Evolutionary conservation across 2,329 filamentous ascomycete species (phyloP).

Genomic region (Neoascochyta sp.): DNA sequence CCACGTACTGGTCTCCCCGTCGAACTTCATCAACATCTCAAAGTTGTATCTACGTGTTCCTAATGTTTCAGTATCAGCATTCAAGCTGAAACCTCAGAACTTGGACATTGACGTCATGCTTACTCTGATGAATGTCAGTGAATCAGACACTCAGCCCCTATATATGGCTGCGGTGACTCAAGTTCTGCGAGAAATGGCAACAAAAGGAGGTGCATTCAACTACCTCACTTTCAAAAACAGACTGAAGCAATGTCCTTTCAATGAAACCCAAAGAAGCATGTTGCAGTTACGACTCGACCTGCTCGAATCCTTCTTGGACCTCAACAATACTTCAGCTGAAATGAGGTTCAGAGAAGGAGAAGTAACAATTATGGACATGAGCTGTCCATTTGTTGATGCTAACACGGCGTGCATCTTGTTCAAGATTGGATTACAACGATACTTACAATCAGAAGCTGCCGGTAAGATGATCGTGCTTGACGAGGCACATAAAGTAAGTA

Average conservation of each 20-base stretch:
- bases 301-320: conserved; percentile 61
- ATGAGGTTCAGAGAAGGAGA: conserved; percentile 42
- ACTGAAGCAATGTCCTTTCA: conserved; percentile 14
- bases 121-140: conserved; percentile 16
- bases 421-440: conserved; percentile 65
- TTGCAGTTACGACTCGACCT: conserved; percentile 59
- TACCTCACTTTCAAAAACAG: conserved; percentile 40
- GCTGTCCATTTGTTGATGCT: conserved; percentile 65
- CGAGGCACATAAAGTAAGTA: conserved; percentile 67
- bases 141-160: conserved; percentile 42
- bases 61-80: conserved; percentile 46
- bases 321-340: conserved; percentile 6
- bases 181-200: conserved; percentile 56
- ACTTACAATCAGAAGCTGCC: conserved; percentile 49
- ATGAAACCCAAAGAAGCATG: conserved; percentile 48
- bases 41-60: conserved; percentile 18
- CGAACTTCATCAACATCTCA: conserved; percentile 18
- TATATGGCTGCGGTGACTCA: conserved; percentile 48
- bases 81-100: conserved; percentile 48
- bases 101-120: conserved; percentile 52
- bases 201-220: conserved; percentile 50
- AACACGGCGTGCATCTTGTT: conserved; percentile 69
- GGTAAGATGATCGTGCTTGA: conserved; percentile 66
- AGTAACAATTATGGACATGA: conserved; percentile 68
- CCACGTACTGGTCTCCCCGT: conserved; percentile 22